These are phyloP conservation scores for Zoysia japonica DNA, from an alignment of 176 grass and related monocot species.

Conservation along the genomic window DNA sequence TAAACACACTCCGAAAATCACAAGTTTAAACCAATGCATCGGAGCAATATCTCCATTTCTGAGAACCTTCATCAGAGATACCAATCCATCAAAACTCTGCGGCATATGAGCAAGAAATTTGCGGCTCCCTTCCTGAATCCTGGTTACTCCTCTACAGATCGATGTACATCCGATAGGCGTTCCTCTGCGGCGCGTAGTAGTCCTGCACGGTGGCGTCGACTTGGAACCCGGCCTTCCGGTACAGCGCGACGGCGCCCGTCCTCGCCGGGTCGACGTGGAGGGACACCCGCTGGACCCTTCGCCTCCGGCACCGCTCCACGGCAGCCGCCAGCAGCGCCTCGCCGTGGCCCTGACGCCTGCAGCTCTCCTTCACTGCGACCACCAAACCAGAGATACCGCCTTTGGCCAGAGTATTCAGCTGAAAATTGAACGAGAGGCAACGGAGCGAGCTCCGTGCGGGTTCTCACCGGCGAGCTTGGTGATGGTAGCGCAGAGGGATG, in stretches of 20 bases:
- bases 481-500: slow-evolving; percentile 80
- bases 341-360: slow-evolving; percentile 85
- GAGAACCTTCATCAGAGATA: background rate
- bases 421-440: background rate
- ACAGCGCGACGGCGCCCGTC: slow-evolving; percentile 68
- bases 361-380: slow-evolving; percentile 69
- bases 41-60: background rate
- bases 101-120: background rate
- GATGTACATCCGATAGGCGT: slow-evolving; percentile 87
- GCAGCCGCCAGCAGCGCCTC: slow-evolving; percentile 66
- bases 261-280: slow-evolving; percentile 88
- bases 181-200: slow-evolving; percentile 69
- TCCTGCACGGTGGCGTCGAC: slow-evolving; percentile 60
- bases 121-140: too few relatives aligned
- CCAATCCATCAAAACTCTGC: background rate
- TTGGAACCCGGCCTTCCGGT: slow-evolving; percentile 74
- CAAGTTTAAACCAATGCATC: background rate
- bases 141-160: slow-evolving; percentile 49
- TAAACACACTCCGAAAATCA: background rate
- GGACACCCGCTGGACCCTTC: slow-evolving; percentile 58
- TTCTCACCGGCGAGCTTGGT: slow-evolving; percentile 89
- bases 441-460: too few relatives aligned
- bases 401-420: background rate
- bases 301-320: slow-evolving; percentile 67
- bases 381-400: background rate